Percentiles rank a stretch among this genome's conserved stretches.
Evolutionary conservation across 352 stramenopile genomes (phyloP).

Genomic region (Globisporangium uncinulatum): DNA sequence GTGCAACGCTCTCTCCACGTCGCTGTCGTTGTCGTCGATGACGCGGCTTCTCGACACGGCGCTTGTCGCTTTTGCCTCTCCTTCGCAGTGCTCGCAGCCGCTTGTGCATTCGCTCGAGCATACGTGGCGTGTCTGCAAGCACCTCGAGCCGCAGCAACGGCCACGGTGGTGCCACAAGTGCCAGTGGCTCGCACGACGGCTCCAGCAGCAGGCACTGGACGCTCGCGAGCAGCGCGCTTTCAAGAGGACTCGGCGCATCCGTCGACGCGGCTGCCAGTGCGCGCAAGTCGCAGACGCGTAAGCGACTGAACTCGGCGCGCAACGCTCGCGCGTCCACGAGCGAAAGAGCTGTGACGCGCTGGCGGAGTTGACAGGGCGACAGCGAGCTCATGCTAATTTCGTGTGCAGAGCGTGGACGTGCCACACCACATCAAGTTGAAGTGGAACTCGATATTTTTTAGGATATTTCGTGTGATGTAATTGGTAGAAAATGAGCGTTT

Average conservation of each 20-base stretch:
- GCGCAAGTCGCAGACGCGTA: slow-evolving; percentile 36
- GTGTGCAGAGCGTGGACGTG: neutral
- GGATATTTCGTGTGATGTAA: too few species aligned
- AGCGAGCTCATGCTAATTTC: slow-evolving; percentile 1
- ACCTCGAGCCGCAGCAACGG: slow-evolving; percentile 48
- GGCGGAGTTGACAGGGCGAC: neutral
- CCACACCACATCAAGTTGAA: too few species aligned
- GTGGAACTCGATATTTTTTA: too few species aligned
- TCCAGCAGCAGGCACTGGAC: slow-evolving; percentile 42
- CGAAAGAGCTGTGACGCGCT: neutral
- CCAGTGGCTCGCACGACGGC: slow-evolving; percentile 9
- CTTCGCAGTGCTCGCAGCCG: slow-evolving; percentile 27
- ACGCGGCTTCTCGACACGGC: neutral
- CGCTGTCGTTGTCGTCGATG: neutral
- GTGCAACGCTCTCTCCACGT: slow-evolving; percentile 11
- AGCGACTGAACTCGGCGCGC: slow-evolving; percentile 16
- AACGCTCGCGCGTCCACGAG: slow-evolving; percentile 9
- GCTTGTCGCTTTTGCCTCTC: slow-evolving; percentile 5
- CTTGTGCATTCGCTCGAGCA: slow-evolving; percentile 37
- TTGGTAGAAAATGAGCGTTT: too few species aligned
- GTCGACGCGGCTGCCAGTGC: slow-evolving; percentile 32
- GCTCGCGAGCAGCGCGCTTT: slow-evolving; percentile 23
- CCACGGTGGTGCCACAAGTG: slow-evolving; percentile 34
- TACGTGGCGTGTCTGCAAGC: slow-evolving; percentile 18
- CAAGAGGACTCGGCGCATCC: slow-evolving; percentile 30